Evolutionary conservation across 2,329 filamentous ascomycete species (phyloP), one percentile per base, ranked within the genome.

Genomic region (Hymenoscyphus infarciens): DNA sequence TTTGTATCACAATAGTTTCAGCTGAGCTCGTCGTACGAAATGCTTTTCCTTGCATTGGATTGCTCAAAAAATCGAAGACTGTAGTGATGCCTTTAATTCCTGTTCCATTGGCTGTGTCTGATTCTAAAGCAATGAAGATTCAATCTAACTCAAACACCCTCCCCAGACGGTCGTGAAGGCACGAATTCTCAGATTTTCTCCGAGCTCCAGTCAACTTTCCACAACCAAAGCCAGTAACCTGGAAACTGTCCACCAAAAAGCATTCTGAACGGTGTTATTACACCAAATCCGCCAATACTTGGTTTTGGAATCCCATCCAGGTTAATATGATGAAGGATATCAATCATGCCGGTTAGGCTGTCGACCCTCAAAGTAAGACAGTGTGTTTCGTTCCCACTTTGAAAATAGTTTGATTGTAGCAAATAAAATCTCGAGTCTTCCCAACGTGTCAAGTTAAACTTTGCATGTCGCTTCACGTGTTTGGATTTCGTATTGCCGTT

Each of bases 341-440:
- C 2, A 29, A 27, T 27, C 22, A 54, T 54, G 22, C 19, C n/a
- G 16, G 52, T 27, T 54, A 54, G 19, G 7, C 13, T 54, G 22
- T 54, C 52, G 52, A 54, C n/a, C 52, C 19, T 54, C 52, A 27
- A 13, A 25, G 52, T 54, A 27, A 54, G 52, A 27, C 19, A 7
- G 52, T 54, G n/a, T 54, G 52, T 54, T 22, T 54, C 52, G 19
- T 54, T 13, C 22, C 52, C n/a, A 25, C 52, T 25, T 15, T 54
- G 19, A 27, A 54, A 54, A 54, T 54, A 54, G 27, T 54, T 54
- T 27, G 52, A 54, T 27, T 54, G 19, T 27, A 54, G 22, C 11
- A 54, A 4, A 54, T 54, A 54, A 54, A 0, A 54, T 19, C 52
- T 54, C 22, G 52, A 54, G 22, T 27, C 52, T 15, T 54, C n/a